Evolutionary conservation across 306 rosid genomes (phyloP), one percentile per base, ranked within the genome.

Genomic region (Hylodesmum podocarpum): DNA sequence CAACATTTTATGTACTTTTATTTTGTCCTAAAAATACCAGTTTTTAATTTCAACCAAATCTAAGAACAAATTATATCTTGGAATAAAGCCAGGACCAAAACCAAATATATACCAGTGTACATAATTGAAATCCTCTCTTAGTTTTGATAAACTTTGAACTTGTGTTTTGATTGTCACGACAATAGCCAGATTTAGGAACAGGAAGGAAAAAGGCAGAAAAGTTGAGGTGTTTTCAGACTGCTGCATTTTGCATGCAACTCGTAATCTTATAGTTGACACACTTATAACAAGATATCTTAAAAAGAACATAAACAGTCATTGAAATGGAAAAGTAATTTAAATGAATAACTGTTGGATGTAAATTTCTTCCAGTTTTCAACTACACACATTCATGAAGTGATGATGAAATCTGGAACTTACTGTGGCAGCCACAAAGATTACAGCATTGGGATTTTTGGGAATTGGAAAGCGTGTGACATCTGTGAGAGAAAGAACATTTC

Each of bases 391-490:
- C 54, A 40, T 36, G 67, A 66, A 78, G 68, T 68, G 67, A 76
- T 64, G 64, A 21, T 49, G 57, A 72, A 65, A 72, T 75, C 71
- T 15, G 51, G 70, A 70, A 89, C 98, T 95, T 89, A 92, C 97
- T 65, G 98, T 95, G 31, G 98, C 97, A 55, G 95, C 92, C 77
- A 95, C 97, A 46, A 95, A 90, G 67, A 95, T 95, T 53, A 90
- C 97, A 55, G 98, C 88, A 81, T 85, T 47, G 12, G 98, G 95
- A 50, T 68, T 89, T 88, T 92, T 88, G 34, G 98, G 97, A 77
- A 90, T 78, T 5, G 97, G 98, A 84, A 95, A 95, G 86, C 98
- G 97, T 36, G 98, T 95, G 86, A 95, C 98, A 84, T 90, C 97
- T 29, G 98, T 92, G 88, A 92, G 97, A 75, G 97, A 90, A 73